A percentile compares a stretch with the other conserved stretches of the same genome.
phyloP scores from a whole-genome alignment of 2,329 filamentous ascomycete genomes.

The Dendrostoma leiphaemia region DNA sequence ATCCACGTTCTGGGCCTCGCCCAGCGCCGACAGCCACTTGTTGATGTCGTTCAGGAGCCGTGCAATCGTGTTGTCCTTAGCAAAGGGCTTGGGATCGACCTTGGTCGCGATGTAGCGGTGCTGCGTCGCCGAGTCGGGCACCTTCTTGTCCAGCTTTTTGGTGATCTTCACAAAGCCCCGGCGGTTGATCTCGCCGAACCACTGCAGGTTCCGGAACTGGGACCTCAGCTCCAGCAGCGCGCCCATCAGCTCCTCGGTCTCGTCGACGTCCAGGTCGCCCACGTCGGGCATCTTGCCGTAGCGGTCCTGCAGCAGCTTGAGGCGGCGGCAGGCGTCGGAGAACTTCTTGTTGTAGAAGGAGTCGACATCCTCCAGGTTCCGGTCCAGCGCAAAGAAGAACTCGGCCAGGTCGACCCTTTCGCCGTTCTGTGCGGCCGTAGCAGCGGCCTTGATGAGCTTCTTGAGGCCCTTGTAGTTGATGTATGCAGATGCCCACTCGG shows the following conservation, averaged over 20 bases:
- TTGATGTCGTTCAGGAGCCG: slow-evolving; percentile 67
- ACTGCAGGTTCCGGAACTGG: slow-evolving; percentile 87
- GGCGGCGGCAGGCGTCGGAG: slow-evolving; percentile 75
- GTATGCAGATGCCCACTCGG: slow-evolving; percentile 80
- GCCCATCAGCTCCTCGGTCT: slow-evolving; percentile 86
- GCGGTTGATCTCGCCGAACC: slow-evolving; percentile 97
- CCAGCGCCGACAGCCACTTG: slow-evolving; percentile 82
- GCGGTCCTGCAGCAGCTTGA: slow-evolving; percentile 83
- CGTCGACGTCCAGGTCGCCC: slow-evolving; percentile 78
- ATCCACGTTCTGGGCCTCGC: slow-evolving; percentile 73
- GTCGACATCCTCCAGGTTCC: slow-evolving; percentile 96
- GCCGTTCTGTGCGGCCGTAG: slow-evolving; percentile 63
- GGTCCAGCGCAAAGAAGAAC: slow-evolving; percentile 95
- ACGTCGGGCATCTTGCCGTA: slow-evolving; percentile 75
- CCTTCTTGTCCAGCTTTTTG: slow-evolving; percentile 97
- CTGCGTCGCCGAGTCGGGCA: slow-evolving; percentile 72
- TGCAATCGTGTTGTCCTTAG: slow-evolving; percentile 61
- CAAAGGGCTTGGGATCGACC: slow-evolving; percentile 85
- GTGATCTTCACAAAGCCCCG: slow-evolving; percentile 97
- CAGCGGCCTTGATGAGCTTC: slow-evolving; percentile 86
- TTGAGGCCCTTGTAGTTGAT: slow-evolving; percentile 92
- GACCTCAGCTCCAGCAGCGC: slow-evolving; percentile 85
- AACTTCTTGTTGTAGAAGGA: slow-evolving; percentile 97
- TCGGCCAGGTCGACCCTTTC: slow-evolving; percentile 86
- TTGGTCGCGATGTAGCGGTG: slow-evolving; percentile 85